Evolutionary conservation across 495 filamentous ascomycete species (phyloP), one percentile per base, ranked within the genome.

Genomic region (Oleoguttula mirabilis): DNA sequence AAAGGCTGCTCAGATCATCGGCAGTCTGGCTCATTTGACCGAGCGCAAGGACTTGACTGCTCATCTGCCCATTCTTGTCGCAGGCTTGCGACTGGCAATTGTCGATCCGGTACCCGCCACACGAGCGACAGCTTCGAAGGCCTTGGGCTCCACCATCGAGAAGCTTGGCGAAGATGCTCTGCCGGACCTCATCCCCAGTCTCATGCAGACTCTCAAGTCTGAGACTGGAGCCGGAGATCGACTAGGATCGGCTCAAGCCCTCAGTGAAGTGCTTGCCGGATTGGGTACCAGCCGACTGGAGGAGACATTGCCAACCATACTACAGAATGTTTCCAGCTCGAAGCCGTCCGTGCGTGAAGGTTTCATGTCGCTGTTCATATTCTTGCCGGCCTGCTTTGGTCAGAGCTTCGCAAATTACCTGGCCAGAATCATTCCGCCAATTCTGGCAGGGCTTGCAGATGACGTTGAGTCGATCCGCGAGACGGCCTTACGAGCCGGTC

Each of bases 301-400:
- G 63, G 92, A 96, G 64, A 98, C 88, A 2, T 64, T 98, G 39
- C 92, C 90, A 36, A 96, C 90, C 5, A 94, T 98, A 46, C 64
- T 98, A 20, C 90, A 98, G 56, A 98, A 98, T 51, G 88, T 92
- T 37, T 76, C 82, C 50, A 96, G 90, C 55, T 72, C 84, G 38
- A 96, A 94, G 60, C 61, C 90, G 15, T 71, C 84, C 48, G 84
- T 95, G 45, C 78, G 90, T 46, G 90, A 98, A 69, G 90, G 90
- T 25, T 98, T 96, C 70, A 98, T 98, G 90, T 94, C 90, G 21
- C 72, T 98, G 30, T 98, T 98, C 65, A 95, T 98, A 50, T 98
- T 93, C 71, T 76, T 98, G 63, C 90, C 90, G 14, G 92, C 92
- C 43, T 98, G 90, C 63, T 98, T 98, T 58, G 90, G 90, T 51